phyloP scores from a whole-genome alignment of 2,329 filamentous ascomycete species.

The Fusarium compactum region DNA sequence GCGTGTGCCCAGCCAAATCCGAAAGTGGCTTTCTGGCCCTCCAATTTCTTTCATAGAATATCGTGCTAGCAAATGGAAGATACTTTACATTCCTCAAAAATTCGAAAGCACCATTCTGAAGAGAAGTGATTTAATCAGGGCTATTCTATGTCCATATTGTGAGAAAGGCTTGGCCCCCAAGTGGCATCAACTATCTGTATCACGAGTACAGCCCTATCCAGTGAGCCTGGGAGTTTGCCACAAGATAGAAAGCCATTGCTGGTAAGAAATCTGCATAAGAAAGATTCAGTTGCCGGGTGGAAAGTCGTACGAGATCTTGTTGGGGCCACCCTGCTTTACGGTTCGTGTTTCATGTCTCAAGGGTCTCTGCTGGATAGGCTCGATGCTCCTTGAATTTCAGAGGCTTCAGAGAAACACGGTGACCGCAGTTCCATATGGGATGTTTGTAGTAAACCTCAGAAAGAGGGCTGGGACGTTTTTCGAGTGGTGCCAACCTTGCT shows the following conservation, averaged over 20 bases:
- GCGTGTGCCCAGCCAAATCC: slow-evolving; percentile 11
- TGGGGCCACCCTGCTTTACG: too few relatives aligned
- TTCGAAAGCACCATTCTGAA: not conserved
- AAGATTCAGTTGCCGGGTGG: not conserved
- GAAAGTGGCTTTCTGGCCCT: slow-evolving; percentile 17
- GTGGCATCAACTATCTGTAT: not conserved
- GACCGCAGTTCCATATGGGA: slow-evolving; percentile 15
- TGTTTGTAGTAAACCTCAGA: not conserved
- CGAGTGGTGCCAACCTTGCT: not conserved
- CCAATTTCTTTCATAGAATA: slow-evolving; percentile 22
- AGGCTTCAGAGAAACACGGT: slow-evolving; percentile 7
- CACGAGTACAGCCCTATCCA: not conserved
- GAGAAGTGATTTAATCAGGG: not conserved
- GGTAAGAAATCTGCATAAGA: not conserved
- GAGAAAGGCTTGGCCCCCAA: not conserved
- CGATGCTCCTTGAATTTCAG: slow-evolving; percentile 17
- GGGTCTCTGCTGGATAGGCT: slow-evolving; percentile 2
- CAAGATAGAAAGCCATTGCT: not conserved
- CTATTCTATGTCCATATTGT: not conserved
- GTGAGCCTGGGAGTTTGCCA: slow-evolving; percentile 18
- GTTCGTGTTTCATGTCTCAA: slow-evolving; percentile 5
- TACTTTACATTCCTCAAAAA: not conserved
- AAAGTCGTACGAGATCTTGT: not conserved
- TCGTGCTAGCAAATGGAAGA: not conserved
- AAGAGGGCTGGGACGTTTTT: not conserved